These are phyloP conservation scores for Lophium mytilinum DNA, from an alignment of 495 filamentous ascomycete genomes.

Conservation along the genomic window DNA sequence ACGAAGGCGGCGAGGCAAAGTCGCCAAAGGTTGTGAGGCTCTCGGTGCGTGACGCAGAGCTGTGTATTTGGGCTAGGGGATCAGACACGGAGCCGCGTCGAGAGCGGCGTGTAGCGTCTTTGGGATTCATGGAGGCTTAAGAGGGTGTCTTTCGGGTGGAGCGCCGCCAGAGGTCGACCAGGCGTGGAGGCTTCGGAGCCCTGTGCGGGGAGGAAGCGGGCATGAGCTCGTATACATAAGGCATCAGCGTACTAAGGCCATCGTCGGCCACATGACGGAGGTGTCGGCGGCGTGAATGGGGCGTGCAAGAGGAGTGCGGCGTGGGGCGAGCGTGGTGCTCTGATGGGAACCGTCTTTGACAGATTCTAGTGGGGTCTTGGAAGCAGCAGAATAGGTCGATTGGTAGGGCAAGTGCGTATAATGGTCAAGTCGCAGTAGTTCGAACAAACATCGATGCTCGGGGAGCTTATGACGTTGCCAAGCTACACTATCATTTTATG, in stretches of 20 bases:
- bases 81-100: constrained; percentile 42
- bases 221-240: not conserved
- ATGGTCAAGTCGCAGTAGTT: no score
- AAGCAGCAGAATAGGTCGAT: no score
- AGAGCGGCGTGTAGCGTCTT: not conserved
- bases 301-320: not conserved
- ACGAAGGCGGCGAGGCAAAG: constrained; percentile 52
- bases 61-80: constrained; percentile 78
- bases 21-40: constrained; percentile 84
- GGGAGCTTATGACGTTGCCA: no score
- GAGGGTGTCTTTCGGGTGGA: constrained; percentile 1
- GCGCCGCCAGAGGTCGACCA: not conserved
- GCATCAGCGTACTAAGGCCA: not conserved
- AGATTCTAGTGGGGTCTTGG: no score
- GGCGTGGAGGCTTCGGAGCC: not conserved
- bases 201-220: not conserved
- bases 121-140: not conserved
- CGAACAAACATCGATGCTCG: no score
- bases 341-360: not conserved
- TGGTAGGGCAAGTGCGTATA: no score
- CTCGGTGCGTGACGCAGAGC: constrained; percentile 66
- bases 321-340: not conserved
- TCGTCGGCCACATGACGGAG: not conserved
- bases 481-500: no score
- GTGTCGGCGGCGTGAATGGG: not conserved